phyloP scores from a whole-genome alignment of 495 filamentous ascomycete species.

The Xylaria cubensis region DNA sequence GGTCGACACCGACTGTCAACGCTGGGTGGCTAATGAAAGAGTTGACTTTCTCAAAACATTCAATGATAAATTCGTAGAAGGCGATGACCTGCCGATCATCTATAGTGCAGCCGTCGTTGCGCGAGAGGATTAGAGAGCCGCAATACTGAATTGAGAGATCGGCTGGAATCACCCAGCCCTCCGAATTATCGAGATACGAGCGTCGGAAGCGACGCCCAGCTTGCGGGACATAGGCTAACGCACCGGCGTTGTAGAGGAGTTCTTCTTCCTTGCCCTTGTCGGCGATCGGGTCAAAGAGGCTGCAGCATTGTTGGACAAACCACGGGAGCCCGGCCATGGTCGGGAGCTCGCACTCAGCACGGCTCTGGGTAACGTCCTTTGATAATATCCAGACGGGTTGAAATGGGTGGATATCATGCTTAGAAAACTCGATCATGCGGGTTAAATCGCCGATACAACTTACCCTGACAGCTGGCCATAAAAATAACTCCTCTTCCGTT shows the following conservation, averaged over 20 bases:
- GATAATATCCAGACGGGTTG: conserved; percentile 4
- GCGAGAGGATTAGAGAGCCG: conserved; percentile 1
- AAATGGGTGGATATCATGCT: neutral
- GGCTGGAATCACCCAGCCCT: neutral
- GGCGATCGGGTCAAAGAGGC: neutral
- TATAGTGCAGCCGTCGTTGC: neutral
- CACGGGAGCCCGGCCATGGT: conserved; percentile 14
- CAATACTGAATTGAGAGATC: neutral
- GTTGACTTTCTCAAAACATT: neutral
- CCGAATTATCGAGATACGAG: neutral
- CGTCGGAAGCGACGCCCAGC: neutral
- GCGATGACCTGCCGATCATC: neutral
- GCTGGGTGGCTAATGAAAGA: neutral
- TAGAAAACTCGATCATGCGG: neutral
- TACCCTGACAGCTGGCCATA: conserved; percentile 26
- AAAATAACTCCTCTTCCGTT: neutral
- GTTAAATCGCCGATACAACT: conserved; percentile 22
- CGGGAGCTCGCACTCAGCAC: neutral
- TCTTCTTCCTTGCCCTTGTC: neutral
- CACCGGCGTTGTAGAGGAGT: neutral
- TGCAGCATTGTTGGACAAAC: neutral
- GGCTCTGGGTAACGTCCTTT: neutral
- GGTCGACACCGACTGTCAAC: neutral
- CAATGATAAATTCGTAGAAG: neutral
- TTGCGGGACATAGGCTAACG: neutral